Conservation (phyloP, 345 rosid species). For the Gossypioides kirkii region DNA sequence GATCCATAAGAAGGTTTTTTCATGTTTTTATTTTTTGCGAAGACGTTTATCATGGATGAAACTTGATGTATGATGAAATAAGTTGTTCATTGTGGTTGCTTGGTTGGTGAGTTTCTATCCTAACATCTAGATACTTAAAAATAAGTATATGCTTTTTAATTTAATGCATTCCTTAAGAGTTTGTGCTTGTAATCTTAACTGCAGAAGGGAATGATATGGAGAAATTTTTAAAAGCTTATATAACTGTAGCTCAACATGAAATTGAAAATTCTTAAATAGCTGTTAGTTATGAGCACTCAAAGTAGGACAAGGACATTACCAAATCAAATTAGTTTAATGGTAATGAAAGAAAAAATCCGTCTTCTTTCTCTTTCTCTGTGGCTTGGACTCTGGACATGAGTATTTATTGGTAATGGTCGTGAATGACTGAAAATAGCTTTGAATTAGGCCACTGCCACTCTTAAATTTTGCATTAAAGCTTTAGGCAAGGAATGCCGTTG, state of each 20-base stretch:
- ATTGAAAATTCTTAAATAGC: neutral
- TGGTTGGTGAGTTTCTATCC: neutral
- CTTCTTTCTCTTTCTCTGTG: neutral
- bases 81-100: neutral
- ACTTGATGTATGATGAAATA: neutral
- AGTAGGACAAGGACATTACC: neutral
- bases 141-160: neutral
- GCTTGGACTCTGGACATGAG: neutral
- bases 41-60: neutral
- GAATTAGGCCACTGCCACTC: neutral
- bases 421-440: neutral
- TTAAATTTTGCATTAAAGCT: neutral
- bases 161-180: neutral
- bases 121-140: neutral
- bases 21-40: neutral
- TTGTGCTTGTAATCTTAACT: neutral
- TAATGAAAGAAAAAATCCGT: neutral
- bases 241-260: neutral
- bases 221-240: neutral
- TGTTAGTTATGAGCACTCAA: neutral
- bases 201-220: neutral
- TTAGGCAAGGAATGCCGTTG: neutral
- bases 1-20: neutral
- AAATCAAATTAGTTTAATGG: neutral
- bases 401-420: neutral